These are phyloP conservation scores for Thymus mandschuricus DNA, from an alignment of 257 asterid genomes.

Conservation along the genomic window DNA sequence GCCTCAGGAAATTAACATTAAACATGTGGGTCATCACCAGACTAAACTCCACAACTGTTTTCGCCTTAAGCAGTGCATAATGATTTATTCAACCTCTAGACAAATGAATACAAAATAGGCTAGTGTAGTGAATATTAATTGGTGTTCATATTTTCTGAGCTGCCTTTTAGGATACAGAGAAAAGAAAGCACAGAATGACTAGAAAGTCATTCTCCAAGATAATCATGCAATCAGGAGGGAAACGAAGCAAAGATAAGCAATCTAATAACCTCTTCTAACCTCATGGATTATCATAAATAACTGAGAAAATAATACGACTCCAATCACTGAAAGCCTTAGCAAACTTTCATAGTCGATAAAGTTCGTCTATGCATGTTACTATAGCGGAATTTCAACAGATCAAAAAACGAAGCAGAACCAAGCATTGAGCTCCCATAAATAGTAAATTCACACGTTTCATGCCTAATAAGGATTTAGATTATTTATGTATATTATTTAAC, in stretches of 20 bases:
- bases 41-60: neutral
- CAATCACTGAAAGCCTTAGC: slow-evolving; percentile 4
- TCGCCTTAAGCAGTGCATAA: neutral
- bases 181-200: no score
- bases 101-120: neutral
- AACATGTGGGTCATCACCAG: neutral
- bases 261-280: neutral
- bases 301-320: neutral
- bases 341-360: neutral
- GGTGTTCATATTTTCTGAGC: slow-evolving; percentile 9
- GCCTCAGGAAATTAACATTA: neutral
- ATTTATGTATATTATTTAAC: neutral
- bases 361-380: neutral
- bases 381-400: neutral
- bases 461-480: neutral
- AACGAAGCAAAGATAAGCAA: neutral
- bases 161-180: neutral
- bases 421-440: neutral
- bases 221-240: neutral
- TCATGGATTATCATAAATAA: neutral
- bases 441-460: neutral
- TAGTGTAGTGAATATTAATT: neutral
- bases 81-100: no score
- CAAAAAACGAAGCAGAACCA: neutral
- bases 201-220: no score